Conservation (phyloP, 2,329 filamentous ascomycete species). For the Diaporthe helianthi region DNA sequence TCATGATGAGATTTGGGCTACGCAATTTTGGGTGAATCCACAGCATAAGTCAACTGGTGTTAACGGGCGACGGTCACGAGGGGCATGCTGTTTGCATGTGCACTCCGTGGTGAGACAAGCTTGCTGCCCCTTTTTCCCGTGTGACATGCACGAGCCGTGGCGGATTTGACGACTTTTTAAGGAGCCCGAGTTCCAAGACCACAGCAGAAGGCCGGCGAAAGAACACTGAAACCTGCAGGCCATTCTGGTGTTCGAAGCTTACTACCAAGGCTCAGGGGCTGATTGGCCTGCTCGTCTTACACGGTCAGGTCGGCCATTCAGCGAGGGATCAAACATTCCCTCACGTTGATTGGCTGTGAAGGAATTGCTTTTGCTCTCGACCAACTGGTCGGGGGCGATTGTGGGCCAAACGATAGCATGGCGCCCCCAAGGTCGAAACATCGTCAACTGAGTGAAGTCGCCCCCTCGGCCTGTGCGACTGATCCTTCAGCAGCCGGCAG, state of each 20-base stretch:
- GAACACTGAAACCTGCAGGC: conserved; percentile 3
- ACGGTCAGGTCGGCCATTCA: background rate
- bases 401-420: conserved; percentile 10
- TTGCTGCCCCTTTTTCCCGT: background rate
- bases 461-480: background rate
- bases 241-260: background rate
- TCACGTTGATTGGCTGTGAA: background rate
- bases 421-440: conserved; percentile 12
- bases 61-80: no score
- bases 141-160: background rate
- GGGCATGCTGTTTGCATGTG: background rate
- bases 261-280: conserved; percentile 16
- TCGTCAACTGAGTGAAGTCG: conserved; percentile 1
- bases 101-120: background rate
- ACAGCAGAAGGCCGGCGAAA: background rate
- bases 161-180: background rate
- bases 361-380: no score
- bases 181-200: background rate
- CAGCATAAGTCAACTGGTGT: background rate
- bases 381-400: background rate
- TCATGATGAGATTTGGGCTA: no score
- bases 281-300: background rate
- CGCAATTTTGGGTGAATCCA: no score
- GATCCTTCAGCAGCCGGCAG: background rate
- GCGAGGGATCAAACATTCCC: background rate